Evolutionary conservation across 225 moss, liverwort and hornwort species (phyloP), one percentile per base, ranked within the genome.

Genomic region (Sphagnum tenellum): DNA sequence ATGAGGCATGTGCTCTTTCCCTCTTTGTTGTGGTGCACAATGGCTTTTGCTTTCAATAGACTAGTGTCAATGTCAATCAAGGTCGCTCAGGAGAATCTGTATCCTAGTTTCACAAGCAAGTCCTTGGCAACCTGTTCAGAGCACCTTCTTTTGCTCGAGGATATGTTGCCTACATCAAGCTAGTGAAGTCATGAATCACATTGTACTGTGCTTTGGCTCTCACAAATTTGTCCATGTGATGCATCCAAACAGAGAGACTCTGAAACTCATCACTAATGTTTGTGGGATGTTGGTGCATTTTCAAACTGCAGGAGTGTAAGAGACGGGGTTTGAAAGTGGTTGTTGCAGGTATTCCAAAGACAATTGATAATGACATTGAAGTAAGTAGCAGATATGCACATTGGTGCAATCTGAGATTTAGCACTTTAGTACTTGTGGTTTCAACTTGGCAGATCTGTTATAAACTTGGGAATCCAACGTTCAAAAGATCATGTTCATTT

Each of bases 341-440:
- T 8, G 72, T 88, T 61, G 83, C 80, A 63, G 88, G 83, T 71
- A 83, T 91, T 75, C 90, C 90, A 0, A 91, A 91, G 77, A 91
- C 90, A 57, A 88, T 91, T 3, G 90, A 91, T n/a, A 91, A 91
- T 53, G 90, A 91, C 64, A 83, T 91, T 5, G 83, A 90, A 69
- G 90, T 90, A 62, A 68, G 78, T 65, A 50, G n/a, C 44, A 10
- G 61, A 49, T 29, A 1, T 29, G 29, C 45, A n/a, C 44, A 10
- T 9, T 12, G 4, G 46, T 54, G 44, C 49, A 53, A 14, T 9
- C 44, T n/a, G 9, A 10, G 12, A 3, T 44, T 5, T 9, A 61
- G 45, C 29, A 29, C 29, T 29, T 29, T 29, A 29, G 0, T 29
- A 29, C 29, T 29, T 29, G 29, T 29, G 29, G 29, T 29, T 29